Conservation (phyloP, 2,329 filamentous ascomycete genomes). For the Thelonectria rubi region DNA sequence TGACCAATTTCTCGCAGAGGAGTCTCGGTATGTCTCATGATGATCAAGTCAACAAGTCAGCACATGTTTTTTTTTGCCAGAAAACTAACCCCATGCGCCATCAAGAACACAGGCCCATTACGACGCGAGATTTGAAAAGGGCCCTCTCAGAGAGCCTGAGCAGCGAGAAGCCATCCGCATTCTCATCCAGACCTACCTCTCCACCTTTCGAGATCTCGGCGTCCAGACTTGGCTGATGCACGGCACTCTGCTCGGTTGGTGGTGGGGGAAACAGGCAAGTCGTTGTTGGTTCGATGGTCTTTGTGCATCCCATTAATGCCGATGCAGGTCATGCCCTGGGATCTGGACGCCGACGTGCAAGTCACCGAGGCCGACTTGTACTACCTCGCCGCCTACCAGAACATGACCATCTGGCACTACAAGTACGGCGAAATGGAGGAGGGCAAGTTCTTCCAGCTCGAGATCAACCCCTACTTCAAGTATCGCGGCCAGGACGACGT, state of each 20-base stretch:
- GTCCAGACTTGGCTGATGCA: conserved; percentile 86
- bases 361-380: conserved; percentile 72
- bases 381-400: conserved; percentile 73
- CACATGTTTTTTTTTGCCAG: too few species aligned
- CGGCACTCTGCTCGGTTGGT: conserved; percentile 86
- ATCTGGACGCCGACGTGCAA: conserved; percentile 80
- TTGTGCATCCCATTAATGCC: conserved; percentile 16
- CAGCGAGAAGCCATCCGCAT: conserved; percentile 69
- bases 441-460: conserved; percentile 58
- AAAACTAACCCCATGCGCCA: conserved; percentile 21
- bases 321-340: conserved; percentile 75
- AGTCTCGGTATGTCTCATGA: conserved; percentile 33
- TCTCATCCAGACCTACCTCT: conserved; percentile 77
- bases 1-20: conserved; percentile 28
- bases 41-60: neutral
- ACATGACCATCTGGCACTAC: conserved; percentile 62
- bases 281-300: neutral
- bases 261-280: conserved; percentile 73
- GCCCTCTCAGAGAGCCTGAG: conserved; percentile 60
- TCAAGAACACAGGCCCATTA: conserved; percentile 45
- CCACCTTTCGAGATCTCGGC: conserved; percentile 70
- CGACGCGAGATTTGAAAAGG: conserved; percentile 51
- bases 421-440: conserved; percentile 50
- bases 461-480: conserved; percentile 56
- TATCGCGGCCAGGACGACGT: conserved; percentile 50